Evolutionary conservation across 2,329 filamentous ascomycete genomes (phyloP), one percentile per base, ranked within the genome.

Genomic region (Claviceps maximensis): DNA sequence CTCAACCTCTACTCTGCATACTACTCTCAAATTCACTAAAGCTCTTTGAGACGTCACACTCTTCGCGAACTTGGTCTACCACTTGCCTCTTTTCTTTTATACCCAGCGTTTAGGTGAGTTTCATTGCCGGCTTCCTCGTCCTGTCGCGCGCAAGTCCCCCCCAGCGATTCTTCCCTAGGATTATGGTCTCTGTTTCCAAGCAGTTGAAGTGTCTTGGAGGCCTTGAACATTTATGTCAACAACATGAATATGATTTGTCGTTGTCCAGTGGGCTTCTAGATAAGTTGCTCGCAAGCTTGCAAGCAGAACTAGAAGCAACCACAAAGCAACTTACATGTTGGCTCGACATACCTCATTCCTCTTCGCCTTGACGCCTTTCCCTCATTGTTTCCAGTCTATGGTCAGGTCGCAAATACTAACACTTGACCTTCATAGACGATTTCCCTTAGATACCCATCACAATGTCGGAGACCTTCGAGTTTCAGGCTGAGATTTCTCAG

Each of bases 401-500:
- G 21, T 8, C 2, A 23, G 21, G 12, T 47, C 46, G 15, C 29
- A 21, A 15, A 13, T 17, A 47, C 47, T 49, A 49, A 51, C 29
- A 2, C 5, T 21, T 23, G 41, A 42, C n/a, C 33, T 23, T 33
- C 10, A 21, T 12, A 55, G 55, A 63, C 61, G 59, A 59, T 54
- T 53, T 33, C 51, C 50, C 41, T 49, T 66, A 66, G 64, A 69
- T 70, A 71, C 63, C 70, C 73, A 68, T 69, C 74, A 87, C 71
- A 72, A 95, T 95, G 88, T 75, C 89, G 74, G 90, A 97, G 80
- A 96, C 90, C 64, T 98, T 98, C 79, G 91, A 97, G 86, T 98
- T 97, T 81, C 93, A 98, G 86, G 93, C 93, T 86, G 93, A 98
- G 87, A 98, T 98, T 72, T 97, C 91, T 87, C 93, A 98, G 88